Conservation (phyloP, 352 stramenopile species). For the Pythium oligandrum region DNA sequence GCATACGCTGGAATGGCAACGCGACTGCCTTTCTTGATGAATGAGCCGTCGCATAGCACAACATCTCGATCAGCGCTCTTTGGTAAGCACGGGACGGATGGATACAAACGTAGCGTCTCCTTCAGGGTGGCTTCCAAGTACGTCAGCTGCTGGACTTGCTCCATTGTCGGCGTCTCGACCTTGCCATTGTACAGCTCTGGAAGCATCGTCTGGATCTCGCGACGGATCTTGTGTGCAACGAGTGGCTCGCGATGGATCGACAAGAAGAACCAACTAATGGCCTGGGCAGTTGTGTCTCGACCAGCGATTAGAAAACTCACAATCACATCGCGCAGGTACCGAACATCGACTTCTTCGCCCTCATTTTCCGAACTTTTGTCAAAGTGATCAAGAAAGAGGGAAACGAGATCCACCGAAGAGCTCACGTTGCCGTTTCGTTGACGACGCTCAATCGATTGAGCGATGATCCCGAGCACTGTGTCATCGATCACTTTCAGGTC, state of each 20-base stretch:
- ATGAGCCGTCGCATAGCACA: conserved; percentile 8
- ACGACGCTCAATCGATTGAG: conserved; percentile 14
- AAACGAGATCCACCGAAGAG: conserved; percentile 15
- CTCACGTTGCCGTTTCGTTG: no score
- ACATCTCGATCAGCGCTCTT: conserved; percentile 12
- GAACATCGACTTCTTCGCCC: conserved; percentile 21
- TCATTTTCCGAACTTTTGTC: conserved; percentile 6
- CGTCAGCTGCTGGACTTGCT: conserved; percentile 33
- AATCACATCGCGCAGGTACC: conserved; percentile 63
- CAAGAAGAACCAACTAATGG: conserved; percentile 72
- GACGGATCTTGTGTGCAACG: conserved; percentile 37
- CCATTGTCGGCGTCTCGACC: conserved; percentile 23
- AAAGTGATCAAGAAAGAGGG: conserved; percentile 33
- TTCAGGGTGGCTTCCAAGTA: conserved; percentile 44
- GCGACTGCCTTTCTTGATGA: conserved; percentile 11
- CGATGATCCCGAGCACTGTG: conserved; percentile 38
- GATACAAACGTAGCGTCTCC: conserved; percentile 37
- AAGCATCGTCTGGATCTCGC: conserved; percentile 33
- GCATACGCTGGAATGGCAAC: conserved; percentile 25
- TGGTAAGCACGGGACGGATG: conserved; percentile 25
- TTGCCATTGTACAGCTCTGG: conserved; percentile 5
- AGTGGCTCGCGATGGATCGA: conserved; percentile 42
- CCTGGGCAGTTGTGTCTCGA: conserved; percentile 68
- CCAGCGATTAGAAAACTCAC: conserved; percentile 79
- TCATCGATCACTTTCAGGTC: conserved; percentile 36